Base-by-base conservation (phyloP, 305 asterid species). In the Ilex paraguariensis region DNA sequence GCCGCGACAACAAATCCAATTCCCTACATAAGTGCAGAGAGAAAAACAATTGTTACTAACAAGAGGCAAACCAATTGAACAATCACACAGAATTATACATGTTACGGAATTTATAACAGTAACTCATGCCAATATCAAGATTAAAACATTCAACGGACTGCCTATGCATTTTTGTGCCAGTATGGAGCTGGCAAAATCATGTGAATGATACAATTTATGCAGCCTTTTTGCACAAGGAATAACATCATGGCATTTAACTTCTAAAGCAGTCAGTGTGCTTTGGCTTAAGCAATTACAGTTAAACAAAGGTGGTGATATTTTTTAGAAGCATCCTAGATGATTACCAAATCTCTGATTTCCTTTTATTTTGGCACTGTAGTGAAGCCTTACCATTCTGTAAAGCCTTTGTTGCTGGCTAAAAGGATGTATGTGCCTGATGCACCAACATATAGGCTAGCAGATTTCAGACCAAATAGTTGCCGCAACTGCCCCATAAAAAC, bases 401-500 rank as follows among this genome's bases (percentile, higher is more conserved):
- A 92, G 77, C 98, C 98, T 79, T 80, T 87, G 68, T 81, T 81
- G 73, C 95, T 87, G 67, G 96, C 65, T 78, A 92, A 72, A 62
- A 84, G 81, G 62, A 70, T 71, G 56, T 73, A 60, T 45, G 79
- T 75, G 70, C 83, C 78, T 56, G 85, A 78, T 71, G 76, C 81
- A 72, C 88, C 91, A 67, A 65, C 70, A 61, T 81, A 73, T 32
- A 71, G 66, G 74, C 77, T 81, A 72, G 77, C 75, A 16, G 96
- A 89, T 73, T 78, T 87, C 77, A 92, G 79, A 66, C 96, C 97
- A 71, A 92, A 90, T 63, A 92, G 87, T 81, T 92, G 97, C 59
- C 95, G 89, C 68, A 90, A 70, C 82, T 92, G 98, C 61, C 96
- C 95, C 33, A 86, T 65, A 69, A 87, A 87, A 66, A 87, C 84